phyloP scores from a whole-genome alignment of 2,329 filamentous ascomycete species.

The Stagonosporopsis vannaccii region DNA sequence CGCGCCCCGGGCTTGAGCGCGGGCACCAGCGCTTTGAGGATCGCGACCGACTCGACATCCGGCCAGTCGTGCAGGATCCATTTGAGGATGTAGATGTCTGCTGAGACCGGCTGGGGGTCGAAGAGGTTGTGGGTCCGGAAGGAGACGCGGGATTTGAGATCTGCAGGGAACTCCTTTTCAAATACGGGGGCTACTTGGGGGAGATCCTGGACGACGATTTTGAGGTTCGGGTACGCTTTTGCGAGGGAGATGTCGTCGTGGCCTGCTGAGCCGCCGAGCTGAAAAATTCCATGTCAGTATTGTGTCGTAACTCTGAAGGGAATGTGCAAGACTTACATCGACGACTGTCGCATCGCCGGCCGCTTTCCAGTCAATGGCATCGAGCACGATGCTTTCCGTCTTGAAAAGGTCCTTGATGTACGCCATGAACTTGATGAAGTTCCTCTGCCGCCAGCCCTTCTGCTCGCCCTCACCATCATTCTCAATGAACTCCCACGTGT shows the following conservation, averaged over 20 bases:
- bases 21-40: constrained; percentile 58
- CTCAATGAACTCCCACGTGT: constrained; percentile 42
- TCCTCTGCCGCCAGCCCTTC: constrained; percentile 42
- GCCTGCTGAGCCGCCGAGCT: constrained; percentile 42
- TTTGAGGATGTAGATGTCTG: constrained; percentile 63
- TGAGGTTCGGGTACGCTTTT: constrained; percentile 34
- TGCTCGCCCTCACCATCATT: constrained; percentile 39
- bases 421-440: constrained; percentile 44
- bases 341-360: constrained; percentile 35
- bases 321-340: constrained; percentile 30
- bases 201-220: constrained; percentile 43
- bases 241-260: constrained; percentile 43
- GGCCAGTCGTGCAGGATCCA: constrained; percentile 70
- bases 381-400: constrained; percentile 34
- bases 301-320: background rate
- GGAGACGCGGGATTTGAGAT: constrained; percentile 37
- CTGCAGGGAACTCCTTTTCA: constrained; percentile 30
- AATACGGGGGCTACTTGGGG: constrained; percentile 36
- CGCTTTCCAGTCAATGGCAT: constrained; percentile 37
- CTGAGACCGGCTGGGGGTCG: constrained; percentile 61
- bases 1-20: constrained; percentile 63
- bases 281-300: constrained; percentile 4
- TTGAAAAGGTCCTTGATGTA: constrained; percentile 45
- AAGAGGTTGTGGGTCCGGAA: constrained; percentile 66
- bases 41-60: constrained; percentile 53